Conservation (phyloP, 495 filamentous ascomycete species). For the Talaromyces liani region DNA sequence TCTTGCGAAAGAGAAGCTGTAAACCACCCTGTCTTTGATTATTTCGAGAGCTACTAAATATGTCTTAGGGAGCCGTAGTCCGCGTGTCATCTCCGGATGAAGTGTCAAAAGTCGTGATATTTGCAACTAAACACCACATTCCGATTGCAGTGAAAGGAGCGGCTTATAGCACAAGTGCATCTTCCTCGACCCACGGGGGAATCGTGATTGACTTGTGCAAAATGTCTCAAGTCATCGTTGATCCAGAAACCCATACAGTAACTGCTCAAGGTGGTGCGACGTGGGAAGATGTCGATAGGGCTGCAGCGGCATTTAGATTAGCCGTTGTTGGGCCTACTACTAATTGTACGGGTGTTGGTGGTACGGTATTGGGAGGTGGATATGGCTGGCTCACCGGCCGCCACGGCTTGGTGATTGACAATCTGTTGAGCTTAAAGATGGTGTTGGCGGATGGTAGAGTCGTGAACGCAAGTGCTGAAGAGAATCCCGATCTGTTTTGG, state of each 20-base stretch:
- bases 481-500: constrained; percentile 38
- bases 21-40: constrained; percentile 5
- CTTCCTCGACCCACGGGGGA: constrained; percentile 37
- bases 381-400: constrained; percentile 39
- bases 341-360: constrained; percentile 47
- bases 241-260: constrained; percentile 29
- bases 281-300: constrained; percentile 44
- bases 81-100: background rate
- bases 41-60: background rate
- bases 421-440: constrained; percentile 32
- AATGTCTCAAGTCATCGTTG: constrained; percentile 35
- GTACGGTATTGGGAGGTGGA: constrained; percentile 46
- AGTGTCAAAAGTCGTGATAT: background rate
- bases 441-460: constrained; percentile 38
- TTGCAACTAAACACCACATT: constrained; percentile 24
- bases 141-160: constrained; percentile 47
- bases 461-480: constrained; percentile 19
- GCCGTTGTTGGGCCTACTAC: constrained; percentile 48
- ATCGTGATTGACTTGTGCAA: constrained; percentile 41
- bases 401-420: constrained; percentile 41
- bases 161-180: constrained; percentile 43
- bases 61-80: background rate
- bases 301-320: constrained; percentile 31
- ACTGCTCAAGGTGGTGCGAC: constrained; percentile 38
- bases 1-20: constrained; percentile 29